Conservation (phyloP, 163 green algal species). For the Scenedesmus sp. region DNA sequence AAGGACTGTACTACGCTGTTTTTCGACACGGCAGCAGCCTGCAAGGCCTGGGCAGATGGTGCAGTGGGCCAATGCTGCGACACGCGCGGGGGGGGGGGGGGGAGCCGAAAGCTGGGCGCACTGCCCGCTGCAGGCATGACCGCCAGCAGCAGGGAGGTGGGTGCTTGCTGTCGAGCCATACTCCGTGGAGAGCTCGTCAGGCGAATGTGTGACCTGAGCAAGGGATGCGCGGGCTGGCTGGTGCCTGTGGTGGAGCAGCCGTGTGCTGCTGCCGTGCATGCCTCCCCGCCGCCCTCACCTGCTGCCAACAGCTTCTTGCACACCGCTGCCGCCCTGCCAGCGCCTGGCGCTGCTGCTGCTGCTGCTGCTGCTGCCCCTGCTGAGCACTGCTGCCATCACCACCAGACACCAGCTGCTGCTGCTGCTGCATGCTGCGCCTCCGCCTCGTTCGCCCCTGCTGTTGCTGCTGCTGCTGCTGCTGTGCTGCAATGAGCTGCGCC, state of each 20-base stretch:
- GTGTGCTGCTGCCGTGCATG: no score
- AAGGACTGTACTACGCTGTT: no score
- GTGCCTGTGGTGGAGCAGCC: no score
- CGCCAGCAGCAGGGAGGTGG: background rate
- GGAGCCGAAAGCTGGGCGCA: no score
- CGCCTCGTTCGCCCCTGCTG: background rate
- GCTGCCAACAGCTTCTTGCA: slow-evolving; percentile 38
- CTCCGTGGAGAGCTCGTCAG: no score
- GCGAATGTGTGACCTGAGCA: no score
- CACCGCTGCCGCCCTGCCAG: background rate
- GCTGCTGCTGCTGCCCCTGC: background rate
- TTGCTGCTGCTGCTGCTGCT: slow-evolving; percentile 20
- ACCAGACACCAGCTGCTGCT: background rate
- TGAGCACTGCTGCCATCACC: background rate
- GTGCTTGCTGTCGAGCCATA: background rate
- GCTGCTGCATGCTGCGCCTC: background rate
- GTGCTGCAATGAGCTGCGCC: background rate
- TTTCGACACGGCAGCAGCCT: no score
- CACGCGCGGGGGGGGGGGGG: no score
- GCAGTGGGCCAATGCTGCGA: no score
- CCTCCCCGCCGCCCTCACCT: background rate
- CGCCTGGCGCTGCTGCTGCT: background rate
- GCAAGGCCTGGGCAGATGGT: no score
- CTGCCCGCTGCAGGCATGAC: background rate
- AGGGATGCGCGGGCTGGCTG: no score